These are phyloP conservation scores for Corymbia maculata DNA, from an alignment of 345 rosid genomes.

Conservation along the genomic window DNA sequence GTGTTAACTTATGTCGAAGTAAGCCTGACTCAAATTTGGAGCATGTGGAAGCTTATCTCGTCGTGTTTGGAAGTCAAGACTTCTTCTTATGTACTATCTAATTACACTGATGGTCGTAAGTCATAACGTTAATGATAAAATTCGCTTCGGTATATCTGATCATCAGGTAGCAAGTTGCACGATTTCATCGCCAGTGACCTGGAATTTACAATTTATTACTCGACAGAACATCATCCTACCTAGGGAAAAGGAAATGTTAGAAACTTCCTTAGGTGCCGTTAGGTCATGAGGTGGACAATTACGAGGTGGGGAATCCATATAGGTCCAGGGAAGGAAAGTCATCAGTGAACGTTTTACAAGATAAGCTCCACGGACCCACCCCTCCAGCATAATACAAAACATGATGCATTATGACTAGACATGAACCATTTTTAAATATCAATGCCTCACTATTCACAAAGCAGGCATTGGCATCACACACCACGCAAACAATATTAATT, in stretches of 20 bases:
- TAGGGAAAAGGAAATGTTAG: not conserved
- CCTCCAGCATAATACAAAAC: not conserved
- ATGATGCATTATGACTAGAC: not conserved
- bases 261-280: not conserved
- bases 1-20: not conserved
- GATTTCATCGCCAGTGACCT: fast-evolving
- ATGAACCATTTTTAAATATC: not conserved
- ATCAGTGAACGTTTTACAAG: not conserved
- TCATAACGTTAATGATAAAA: too few species aligned
- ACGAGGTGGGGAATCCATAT: not conserved
- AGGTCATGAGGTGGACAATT: not conserved
- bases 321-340: not conserved
- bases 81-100: not conserved
- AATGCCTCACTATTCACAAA: not conserved
- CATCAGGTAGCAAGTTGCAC: not conserved
- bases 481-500: not conserved
- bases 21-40: fast-evolving
- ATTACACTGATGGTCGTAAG: not conserved
- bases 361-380: not conserved
- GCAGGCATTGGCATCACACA: not conserved
- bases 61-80: not conserved
- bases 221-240: not conserved
- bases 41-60: fast-evolving
- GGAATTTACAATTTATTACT: not conserved
- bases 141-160: not conserved